Base-by-base conservation (phyloP, 2,329 filamentous ascomycete species). In the Furcasterigmium sp. region DNA sequence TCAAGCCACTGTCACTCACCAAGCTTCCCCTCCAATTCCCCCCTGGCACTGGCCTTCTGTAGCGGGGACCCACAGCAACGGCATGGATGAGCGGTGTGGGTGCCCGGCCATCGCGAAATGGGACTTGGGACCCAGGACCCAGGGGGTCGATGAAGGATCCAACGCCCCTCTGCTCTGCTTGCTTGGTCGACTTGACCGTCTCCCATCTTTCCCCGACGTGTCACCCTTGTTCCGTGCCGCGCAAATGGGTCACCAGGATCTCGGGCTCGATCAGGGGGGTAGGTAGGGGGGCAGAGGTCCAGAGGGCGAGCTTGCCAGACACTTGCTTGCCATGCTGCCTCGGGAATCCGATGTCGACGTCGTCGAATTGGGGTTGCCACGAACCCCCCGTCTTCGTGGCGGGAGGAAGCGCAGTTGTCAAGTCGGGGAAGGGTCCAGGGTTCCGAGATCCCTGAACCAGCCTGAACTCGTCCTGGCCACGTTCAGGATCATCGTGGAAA, bases 151-250 rank as follows among this genome's bases (percentile, higher is more conserved):
- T 35, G 32, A 35, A 35, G 32, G 32, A 35, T 35, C 32, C 32
- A 9, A 35, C 32, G 32, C n/a, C 17, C n/a, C n/a, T 32, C 29
- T 15, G 14, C n/a, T 35, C 32, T 35, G 11, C 17, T 17, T 26
- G 8, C 26, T 23, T n/a, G n/a, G n/a, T n/a, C n/a, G 8, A n/a
- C 38, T 29, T 30, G 2, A 32, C 28, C 11, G 7, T 26, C 11
- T 20, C 26, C 38, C 25, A 42, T 45, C 45, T 29, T 32, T 29
- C 28, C 35, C 45, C 46, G 46, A 46, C 43, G 48, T 50, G 40
- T 46, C 46, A 47, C 40, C 48, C 48, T 43, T 42, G 44, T 43
- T 43, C 47, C 40, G 38, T 43, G 42, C 42, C 42, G 18, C 18
- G n/a, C 30, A 26, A 26, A 26, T 26, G 23, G 46, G 32, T 35